Evolutionary conservation across 768 basidiomycete genomes (phyloP).

Genomic region (Xanthoconium stramineum): DNA sequence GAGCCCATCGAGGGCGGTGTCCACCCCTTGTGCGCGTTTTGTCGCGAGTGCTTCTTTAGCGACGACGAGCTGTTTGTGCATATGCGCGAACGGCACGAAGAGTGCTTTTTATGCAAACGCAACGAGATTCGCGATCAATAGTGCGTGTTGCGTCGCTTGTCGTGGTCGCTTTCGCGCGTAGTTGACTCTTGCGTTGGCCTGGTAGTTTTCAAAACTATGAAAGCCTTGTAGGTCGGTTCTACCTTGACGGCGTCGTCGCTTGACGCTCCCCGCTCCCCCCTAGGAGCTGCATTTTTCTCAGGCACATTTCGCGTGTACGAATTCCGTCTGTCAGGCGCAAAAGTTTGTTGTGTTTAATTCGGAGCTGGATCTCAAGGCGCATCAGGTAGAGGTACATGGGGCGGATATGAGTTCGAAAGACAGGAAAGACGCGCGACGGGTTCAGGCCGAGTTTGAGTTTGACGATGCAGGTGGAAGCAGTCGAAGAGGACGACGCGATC

Average conservation of each 20-base stretch:
- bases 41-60: slow-evolving; percentile 89
- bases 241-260: not conserved
- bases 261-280: not conserved
- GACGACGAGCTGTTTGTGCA: slow-evolving; percentile 92
- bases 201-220: slow-evolving; percentile 75
- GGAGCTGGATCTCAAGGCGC: slow-evolving; percentile 84
- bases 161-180: not conserved
- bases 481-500: slow-evolving; percentile 44
- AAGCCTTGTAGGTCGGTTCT: slow-evolving; percentile 54
- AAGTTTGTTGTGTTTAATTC: slow-evolving; percentile 96
- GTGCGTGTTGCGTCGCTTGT: slow-evolving; percentile 47
- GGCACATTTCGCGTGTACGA: slow-evolving; percentile 76
- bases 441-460: slow-evolving; percentile 67
- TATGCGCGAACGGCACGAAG: slow-evolving; percentile 92
- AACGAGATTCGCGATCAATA: slow-evolving; percentile 80
- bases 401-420: slow-evolving; percentile 69
- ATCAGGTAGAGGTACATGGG: slow-evolving; percentile 83
- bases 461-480: slow-evolving; percentile 50
- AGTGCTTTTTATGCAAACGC: slow-evolving; percentile 92
- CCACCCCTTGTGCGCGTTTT: slow-evolving; percentile 85
- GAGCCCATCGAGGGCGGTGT: slow-evolving; percentile 67
- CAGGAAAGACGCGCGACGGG: slow-evolving; percentile 61
- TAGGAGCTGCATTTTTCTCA: slow-evolving; percentile 76
- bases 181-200: not conserved
- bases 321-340: slow-evolving; percentile 68